Evolutionary conservation across 441 rosid genomes (phyloP).

Genomic region (Erysimum cheiri): DNA sequence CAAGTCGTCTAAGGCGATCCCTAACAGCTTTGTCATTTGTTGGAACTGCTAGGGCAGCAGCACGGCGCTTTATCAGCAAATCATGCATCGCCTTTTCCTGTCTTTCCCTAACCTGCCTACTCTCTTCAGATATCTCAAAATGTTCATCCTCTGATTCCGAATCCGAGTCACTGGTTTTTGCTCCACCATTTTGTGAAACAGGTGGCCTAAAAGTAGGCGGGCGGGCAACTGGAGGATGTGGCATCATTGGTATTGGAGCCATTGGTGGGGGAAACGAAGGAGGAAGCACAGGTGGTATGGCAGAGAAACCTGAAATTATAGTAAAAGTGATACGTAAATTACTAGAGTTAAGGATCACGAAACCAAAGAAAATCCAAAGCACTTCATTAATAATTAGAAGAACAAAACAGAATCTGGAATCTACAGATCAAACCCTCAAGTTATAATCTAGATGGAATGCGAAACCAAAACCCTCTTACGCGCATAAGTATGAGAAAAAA

Average conservation of each 20-base stretch:
- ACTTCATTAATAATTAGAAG: background rate
- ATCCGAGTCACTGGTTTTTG: constrained; percentile 57
- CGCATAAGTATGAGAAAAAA: background rate
- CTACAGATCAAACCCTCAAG: background rate
- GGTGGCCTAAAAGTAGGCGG: constrained; percentile 64
- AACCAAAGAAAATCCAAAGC: background rate
- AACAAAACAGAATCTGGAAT: background rate
- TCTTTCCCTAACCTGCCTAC: constrained; percentile 70
- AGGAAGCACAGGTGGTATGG: constrained; percentile 19
- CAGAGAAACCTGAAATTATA: constrained; percentile 35
- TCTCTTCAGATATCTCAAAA: constrained; percentile 72
- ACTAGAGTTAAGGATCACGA: background rate
- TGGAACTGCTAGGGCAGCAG: constrained; percentile 92
- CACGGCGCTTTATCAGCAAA: constrained; percentile 76
- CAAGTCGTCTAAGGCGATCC: constrained; percentile 82
- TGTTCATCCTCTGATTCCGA: constrained; percentile 58
- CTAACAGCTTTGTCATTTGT: constrained; percentile 92
- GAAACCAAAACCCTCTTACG: background rate
- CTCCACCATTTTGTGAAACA: constrained; percentile 60
- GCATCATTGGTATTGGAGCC: constrained; percentile 63
- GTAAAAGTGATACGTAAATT: background rate
- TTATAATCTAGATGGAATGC: constrained; percentile 2
- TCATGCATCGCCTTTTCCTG: constrained; percentile 90
- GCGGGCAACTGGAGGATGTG: constrained; percentile 56
- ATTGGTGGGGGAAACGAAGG: constrained; percentile 61